These are phyloP conservation scores for Cystobasidium sp. DNA, from an alignment of 1,284 basidiomycete species.

Conservation along the genomic window DNA sequence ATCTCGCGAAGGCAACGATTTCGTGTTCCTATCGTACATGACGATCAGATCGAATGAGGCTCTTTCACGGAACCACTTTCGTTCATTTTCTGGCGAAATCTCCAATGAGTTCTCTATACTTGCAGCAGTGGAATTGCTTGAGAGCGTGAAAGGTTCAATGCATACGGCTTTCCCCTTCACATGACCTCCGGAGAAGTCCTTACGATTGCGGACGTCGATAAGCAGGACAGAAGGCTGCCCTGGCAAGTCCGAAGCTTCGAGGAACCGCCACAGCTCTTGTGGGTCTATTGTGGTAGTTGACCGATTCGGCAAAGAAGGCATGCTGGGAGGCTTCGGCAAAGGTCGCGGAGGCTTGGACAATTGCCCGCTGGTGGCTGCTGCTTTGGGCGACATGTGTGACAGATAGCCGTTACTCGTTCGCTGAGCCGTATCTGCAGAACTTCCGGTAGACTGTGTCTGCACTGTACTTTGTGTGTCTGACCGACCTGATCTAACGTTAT, in stretches of 20 bases:
- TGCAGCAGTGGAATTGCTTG: conserved; percentile 68
- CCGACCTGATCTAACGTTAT: conserved; percentile 14
- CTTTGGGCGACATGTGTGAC: conserved; percentile 7
- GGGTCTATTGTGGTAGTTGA: conserved; percentile 68
- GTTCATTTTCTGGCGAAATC: conserved; percentile 72
- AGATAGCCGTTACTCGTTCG: conserved; percentile 20
- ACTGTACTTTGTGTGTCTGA: conserved; percentile 23
- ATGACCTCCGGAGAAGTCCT: conserved; percentile 74
- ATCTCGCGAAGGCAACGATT: conserved; percentile 59
- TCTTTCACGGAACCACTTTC: conserved; percentile 73
- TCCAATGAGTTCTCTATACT: conserved; percentile 77
- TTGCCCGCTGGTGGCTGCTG: neutral
- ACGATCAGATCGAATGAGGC: conserved; percentile 89
- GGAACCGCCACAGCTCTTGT: conserved; percentile 66
- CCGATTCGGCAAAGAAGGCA: conserved; percentile 52
- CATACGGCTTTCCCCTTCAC: conserved; percentile 76
- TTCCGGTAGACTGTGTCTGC: conserved; percentile 26
- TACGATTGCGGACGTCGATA: conserved; percentile 78
- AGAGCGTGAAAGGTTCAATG: conserved; percentile 79
- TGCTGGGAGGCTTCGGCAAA: conserved; percentile 10
- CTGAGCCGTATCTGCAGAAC: neutral
- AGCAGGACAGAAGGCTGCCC: conserved; percentile 63
- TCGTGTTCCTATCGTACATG: conserved; percentile 78
- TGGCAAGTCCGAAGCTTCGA: conserved; percentile 56
- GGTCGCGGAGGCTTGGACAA: neutral